Percentiles rank a stretch among this genome's conserved stretches.
phyloP scores from a whole-genome alignment of 176 grass and related monocot genomes.

The Lolium multiflorum region DNA sequence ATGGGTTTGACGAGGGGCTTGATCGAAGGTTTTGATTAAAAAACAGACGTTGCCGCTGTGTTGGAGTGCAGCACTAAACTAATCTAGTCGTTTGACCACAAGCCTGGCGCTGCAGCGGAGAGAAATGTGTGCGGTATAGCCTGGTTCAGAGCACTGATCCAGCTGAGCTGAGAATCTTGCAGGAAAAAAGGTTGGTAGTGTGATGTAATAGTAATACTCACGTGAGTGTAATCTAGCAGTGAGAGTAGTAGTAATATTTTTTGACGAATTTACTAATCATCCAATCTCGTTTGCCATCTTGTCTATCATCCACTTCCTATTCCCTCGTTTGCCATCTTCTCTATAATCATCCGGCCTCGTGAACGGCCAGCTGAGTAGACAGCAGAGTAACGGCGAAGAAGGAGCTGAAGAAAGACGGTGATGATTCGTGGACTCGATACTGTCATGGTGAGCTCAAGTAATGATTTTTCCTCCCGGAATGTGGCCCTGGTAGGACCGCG shows the following conservation, averaged over 20 bases:
- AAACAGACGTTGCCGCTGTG: background rate
- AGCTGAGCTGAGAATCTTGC: background rate
- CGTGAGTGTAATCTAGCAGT: background rate
- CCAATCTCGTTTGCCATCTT: background rate
- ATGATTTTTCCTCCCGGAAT: background rate
- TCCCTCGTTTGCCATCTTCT: background rate
- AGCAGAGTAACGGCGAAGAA: background rate
- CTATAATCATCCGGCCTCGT: background rate
- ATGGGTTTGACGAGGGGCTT: background rate
- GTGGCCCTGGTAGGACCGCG: background rate
- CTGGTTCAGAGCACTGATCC: slow-evolving; percentile 8
- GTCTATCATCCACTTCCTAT: background rate
- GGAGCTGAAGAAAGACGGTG: background rate
- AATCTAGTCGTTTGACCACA: slow-evolving; percentile 39
- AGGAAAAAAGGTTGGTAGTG: background rate
- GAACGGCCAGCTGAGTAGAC: background rate
- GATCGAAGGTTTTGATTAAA: background rate
- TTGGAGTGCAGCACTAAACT: background rate
- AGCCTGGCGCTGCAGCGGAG: slow-evolving; percentile 32
- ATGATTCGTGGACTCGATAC: background rate
- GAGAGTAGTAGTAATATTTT: background rate
- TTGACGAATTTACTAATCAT: background rate
- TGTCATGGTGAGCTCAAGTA: background rate
- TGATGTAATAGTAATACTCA: no score
- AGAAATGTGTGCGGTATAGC: background rate